Percentiles rank a stretch among this genome's conserved stretches.
phyloP scores from a whole-genome alignment of 441 rosid genomes.

The Rhodomyrtus psidioides region DNA sequence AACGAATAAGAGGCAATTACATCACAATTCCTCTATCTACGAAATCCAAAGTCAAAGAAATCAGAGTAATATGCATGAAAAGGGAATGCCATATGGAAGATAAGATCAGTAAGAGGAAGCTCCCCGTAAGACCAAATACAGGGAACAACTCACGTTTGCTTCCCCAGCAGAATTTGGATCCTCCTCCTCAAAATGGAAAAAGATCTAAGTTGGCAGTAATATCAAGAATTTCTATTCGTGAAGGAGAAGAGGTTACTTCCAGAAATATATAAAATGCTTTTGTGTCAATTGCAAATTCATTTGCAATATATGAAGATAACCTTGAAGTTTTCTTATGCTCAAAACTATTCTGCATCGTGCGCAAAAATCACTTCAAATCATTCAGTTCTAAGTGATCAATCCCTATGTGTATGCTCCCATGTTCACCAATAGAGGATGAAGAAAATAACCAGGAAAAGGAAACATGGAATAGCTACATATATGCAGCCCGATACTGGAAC shows the following conservation, averaged over 20 bases:
- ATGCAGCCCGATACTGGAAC: not conserved
- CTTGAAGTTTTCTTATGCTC: not conserved
- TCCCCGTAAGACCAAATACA: not conserved
- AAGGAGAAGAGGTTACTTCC: not conserved
- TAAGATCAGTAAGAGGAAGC: not conserved
- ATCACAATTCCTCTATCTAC: not conserved
- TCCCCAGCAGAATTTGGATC: not conserved
- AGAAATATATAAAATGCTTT: not conserved
- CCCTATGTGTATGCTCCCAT: not conserved
- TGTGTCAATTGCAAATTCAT: not conserved
- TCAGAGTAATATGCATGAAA: not conserved
- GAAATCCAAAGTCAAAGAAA: not conserved
- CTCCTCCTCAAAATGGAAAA: not conserved
- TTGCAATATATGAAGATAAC: not conserved
- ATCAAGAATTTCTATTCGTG: not conserved
- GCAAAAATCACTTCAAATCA: not conserved
- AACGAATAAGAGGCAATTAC: constrained; percentile 3
- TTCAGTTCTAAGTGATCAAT: not conserved
- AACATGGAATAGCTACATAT: not conserved
- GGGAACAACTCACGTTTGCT: not conserved
- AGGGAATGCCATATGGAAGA: not conserved
- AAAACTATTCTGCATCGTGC: not conserved
- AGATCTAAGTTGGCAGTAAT: not conserved
- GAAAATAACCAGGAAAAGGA: not conserved
- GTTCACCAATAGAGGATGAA: not conserved